A percentile compares a stretch with the other conserved stretches of the same genome.
Conservation (phyloP, 106 monocot species). For the Vanilla planifolia region DNA sequence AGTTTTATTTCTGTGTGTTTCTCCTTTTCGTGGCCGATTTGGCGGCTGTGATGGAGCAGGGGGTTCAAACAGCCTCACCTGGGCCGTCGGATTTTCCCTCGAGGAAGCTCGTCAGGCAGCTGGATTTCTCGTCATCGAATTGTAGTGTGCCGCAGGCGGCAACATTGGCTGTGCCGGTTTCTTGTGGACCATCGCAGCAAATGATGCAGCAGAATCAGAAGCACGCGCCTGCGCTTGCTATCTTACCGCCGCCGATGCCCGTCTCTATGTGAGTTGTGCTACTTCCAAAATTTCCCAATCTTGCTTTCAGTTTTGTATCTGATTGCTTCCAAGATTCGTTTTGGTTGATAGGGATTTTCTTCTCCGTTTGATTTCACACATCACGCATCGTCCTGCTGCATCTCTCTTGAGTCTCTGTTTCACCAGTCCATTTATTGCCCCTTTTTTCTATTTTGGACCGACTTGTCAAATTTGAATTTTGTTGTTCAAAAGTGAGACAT, state of each 20-base stretch:
- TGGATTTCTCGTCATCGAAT: slow-evolving; percentile 45
- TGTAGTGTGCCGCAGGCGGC: slow-evolving; percentile 8
- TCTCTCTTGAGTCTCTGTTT: not conserved
- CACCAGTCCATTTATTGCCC: too few species aligned
- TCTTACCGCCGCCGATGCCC: slow-evolving; percentile 15
- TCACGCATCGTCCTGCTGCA: not conserved
- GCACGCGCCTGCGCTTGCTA: not conserved
- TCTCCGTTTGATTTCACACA: not conserved
- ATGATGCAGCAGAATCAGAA: slow-evolving; percentile 5
- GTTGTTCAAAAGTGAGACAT: too few species aligned
- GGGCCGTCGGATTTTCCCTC: slow-evolving; percentile 32
- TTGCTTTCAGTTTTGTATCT: not conserved
- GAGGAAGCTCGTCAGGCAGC: slow-evolving; percentile 56
- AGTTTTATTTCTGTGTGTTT: too few species aligned
- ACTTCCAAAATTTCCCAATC: not conserved
- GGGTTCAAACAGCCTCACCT: slow-evolving; percentile 14
- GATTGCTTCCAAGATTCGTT: slow-evolving; percentile 4
- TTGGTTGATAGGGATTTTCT: not conserved
- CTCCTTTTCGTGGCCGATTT: not conserved
- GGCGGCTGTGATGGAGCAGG: slow-evolving; percentile 32
- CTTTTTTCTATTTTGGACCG: not conserved
- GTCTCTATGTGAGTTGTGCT: slow-evolving; percentile 28
- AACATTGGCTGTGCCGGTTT: not conserved
- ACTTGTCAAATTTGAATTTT: not conserved
- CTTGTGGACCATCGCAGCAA: not conserved